Conservation (phyloP, 768 basidiomycete genomes). For the Tubosaeta sp. region DNA sequence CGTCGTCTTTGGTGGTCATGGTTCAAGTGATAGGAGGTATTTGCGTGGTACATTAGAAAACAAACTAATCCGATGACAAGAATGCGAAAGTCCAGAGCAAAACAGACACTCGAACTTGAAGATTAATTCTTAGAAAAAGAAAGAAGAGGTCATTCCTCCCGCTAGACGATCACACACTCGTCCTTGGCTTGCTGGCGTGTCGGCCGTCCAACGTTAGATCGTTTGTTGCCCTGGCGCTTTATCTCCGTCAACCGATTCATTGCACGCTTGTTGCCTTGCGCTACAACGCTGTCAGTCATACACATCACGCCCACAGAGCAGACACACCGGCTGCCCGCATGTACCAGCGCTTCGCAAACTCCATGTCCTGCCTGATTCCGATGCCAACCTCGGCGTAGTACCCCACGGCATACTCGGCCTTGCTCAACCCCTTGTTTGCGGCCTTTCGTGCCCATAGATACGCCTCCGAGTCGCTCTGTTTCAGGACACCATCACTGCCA, state of each 20-base stretch:
- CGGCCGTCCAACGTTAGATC: constrained; percentile 73
- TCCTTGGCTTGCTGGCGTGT: constrained; percentile 92
- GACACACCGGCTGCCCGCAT: constrained; percentile 94
- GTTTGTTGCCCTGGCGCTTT: constrained; percentile 83
- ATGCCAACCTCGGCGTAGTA: constrained; percentile 98
- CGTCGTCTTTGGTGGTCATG: constrained; percentile 29
- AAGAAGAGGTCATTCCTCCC: not conserved
- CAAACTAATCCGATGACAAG: constrained; percentile 9
- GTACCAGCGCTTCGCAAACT: constrained; percentile 97
- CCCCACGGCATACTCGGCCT: constrained; percentile 98
- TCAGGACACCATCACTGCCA: constrained; percentile 89
- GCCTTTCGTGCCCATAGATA: constrained; percentile 96
- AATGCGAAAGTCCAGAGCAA: constrained; percentile 1
- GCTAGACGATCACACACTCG: constrained; percentile 80
- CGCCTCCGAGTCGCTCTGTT: constrained; percentile 98
- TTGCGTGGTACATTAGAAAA: not conserved
- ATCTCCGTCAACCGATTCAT: constrained; percentile 96
- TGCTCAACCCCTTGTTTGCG: constrained; percentile 93
- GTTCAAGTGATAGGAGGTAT: constrained; percentile 14
- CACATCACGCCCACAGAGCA: not conserved
- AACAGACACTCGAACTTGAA: not conserved
- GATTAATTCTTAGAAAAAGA: no score
- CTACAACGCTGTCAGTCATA: constrained; percentile 37
- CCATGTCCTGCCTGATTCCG: constrained; percentile 92
- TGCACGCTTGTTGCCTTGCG: constrained; percentile 97